Evolutionary conservation across 179 eudicot species (phyloP).

Genomic region (Vitellaria paradoxa): DNA sequence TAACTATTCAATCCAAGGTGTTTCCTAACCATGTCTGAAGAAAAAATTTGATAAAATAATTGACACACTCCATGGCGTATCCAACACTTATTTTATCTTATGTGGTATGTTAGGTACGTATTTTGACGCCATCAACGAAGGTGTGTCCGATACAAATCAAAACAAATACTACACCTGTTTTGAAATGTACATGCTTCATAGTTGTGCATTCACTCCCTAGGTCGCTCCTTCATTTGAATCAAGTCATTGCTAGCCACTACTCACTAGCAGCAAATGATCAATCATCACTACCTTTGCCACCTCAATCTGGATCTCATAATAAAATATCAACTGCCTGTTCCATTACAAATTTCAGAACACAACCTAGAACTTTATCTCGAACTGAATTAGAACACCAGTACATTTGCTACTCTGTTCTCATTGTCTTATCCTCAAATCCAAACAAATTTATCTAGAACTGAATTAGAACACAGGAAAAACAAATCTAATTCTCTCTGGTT

Average conservation of each 20-base stretch:
- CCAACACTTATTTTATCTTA: too few species aligned
- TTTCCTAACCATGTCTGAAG: too few species aligned
- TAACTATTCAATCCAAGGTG: too few species aligned
- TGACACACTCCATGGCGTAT: too few species aligned
- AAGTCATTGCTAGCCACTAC: not conserved
- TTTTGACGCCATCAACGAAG: too few species aligned
- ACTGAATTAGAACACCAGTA: not conserved
- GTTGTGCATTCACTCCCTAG: too few species aligned
- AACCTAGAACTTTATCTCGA: too few species aligned
- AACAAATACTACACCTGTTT: too few species aligned
- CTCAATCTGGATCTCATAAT: not conserved
- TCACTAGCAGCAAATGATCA: not conserved
- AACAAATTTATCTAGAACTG: not conserved
- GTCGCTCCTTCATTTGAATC: not conserved
- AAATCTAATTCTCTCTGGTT: not conserved
- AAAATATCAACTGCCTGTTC: not conserved
- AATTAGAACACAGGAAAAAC: not conserved
- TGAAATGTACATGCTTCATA: too few species aligned
- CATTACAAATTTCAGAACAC: not conserved
- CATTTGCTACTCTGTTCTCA: not conserved
- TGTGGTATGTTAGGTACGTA: too few species aligned
- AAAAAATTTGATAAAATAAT: too few species aligned
- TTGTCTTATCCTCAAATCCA: not conserved
- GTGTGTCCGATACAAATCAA: too few species aligned
- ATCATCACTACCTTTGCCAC: not conserved